Conservation (phyloP, 1,284 basidiomycete genomes). For the Rhodotorula glutinis region DNA sequence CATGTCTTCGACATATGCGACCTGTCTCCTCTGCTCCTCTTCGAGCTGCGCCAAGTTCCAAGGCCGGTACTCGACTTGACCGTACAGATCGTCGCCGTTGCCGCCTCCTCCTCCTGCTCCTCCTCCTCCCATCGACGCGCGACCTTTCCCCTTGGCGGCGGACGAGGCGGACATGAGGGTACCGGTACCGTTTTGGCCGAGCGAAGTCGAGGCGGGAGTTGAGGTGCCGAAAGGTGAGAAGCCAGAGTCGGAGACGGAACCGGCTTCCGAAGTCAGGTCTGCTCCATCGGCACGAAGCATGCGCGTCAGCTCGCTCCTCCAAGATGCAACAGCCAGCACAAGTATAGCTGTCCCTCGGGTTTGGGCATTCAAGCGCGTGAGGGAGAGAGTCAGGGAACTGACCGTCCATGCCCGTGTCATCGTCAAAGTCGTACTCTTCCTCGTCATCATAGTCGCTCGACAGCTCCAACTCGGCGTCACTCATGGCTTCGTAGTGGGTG, state of each 20-base stretch:
- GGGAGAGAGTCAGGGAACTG: neutral
- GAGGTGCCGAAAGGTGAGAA: constrained; percentile 31
- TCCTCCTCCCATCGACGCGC: constrained; percentile 1
- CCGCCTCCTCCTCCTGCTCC: neutral
- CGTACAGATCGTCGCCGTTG: constrained; percentile 18
- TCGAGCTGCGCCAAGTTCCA: constrained; percentile 56
- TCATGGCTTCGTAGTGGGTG: constrained; percentile 5
- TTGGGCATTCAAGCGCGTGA: too few species aligned
- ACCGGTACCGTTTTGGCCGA: neutral
- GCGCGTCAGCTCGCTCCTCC: neutral
- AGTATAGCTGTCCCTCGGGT: too few species aligned
- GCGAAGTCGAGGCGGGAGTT: constrained; percentile 15
- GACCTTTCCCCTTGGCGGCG: constrained; percentile 53
- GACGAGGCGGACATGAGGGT: neutral
- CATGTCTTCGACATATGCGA: constrained; percentile 78
- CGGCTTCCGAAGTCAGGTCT: constrained; percentile 22
- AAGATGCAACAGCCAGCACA: too few species aligned
- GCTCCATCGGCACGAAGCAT: neutral
- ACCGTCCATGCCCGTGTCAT: constrained; percentile 8
- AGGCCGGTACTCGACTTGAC: constrained; percentile 44
- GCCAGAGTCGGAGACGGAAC: constrained; percentile 28
- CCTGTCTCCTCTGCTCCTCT: constrained; percentile 68
- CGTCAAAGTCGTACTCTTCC: constrained; percentile 22
- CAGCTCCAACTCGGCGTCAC: constrained; percentile 21
- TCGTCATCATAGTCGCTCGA: constrained; percentile 27